phyloP scores from a whole-genome alignment of 768 basidiomycete species.

The Kwoniella bestiolae region DNA sequence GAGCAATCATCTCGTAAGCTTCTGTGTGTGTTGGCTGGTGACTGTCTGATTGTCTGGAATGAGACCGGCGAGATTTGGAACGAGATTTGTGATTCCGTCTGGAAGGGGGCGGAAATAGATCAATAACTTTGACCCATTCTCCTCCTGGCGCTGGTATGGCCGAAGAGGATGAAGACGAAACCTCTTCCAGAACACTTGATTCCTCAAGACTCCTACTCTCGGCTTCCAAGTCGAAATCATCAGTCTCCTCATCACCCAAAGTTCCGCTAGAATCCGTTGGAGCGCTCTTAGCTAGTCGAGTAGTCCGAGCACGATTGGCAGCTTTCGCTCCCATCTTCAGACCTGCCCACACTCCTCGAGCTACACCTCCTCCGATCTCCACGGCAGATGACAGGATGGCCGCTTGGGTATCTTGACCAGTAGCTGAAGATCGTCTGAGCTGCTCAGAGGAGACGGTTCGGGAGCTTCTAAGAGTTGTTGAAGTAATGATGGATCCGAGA shows the following conservation, averaged over 20 bases:
- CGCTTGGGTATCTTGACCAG: constrained; percentile 3
- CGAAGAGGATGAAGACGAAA: neutral
- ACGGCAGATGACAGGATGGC: constrained; percentile 41
- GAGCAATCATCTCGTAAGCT: constrained; percentile 29
- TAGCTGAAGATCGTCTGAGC: neutral
- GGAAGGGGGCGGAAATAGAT: constrained; percentile 28
- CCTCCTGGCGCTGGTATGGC: constrained; percentile 8
- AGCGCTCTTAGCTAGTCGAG: constrained; percentile 41
- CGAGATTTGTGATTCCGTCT: neutral
- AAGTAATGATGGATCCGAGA: constrained; percentile 43
- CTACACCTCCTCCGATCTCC: constrained; percentile 47
- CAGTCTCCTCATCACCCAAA: constrained; percentile 27
- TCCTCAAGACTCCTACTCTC: constrained; percentile 32
- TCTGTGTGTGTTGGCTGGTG: neutral
- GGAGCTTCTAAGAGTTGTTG: constrained; percentile 12
- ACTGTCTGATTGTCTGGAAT: neutral
- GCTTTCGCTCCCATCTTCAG: constrained; percentile 49
- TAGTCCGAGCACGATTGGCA: constrained; percentile 33
- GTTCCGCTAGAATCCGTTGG: constrained; percentile 36
- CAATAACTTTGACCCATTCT: constrained; percentile 49
- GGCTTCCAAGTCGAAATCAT: neutral
- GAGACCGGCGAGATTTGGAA: neutral
- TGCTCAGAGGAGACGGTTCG: constrained; percentile 4
- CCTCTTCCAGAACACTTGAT: constrained; percentile 23
- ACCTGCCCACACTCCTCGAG: constrained; percentile 52